phyloP scores from a whole-genome alignment of 306 rosid species.

The Comarum palustre region DNA sequence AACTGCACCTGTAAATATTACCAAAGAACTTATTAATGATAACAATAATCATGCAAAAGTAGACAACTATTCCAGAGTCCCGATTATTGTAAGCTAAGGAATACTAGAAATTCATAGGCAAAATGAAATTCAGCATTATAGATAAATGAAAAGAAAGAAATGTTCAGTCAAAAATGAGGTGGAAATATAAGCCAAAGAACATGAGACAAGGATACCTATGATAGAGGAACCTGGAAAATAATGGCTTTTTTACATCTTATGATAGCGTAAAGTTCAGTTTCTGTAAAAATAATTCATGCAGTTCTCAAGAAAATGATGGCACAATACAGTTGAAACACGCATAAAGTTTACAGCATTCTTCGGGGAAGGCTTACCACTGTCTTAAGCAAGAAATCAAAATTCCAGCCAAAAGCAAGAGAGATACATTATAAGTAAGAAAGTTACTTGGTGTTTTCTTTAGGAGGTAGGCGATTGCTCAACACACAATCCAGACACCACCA shows the following conservation, averaged over 20 bases:
- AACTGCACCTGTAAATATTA: slow-evolving; percentile 72
- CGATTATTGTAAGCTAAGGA: not conserved
- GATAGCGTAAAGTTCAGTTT: not conserved
- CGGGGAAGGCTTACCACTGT: not conserved
- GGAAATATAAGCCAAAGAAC: slow-evolving; percentile 5
- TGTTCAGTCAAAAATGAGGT: slow-evolving; percentile 1
- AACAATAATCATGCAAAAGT: not conserved
- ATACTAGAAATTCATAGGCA: not conserved
- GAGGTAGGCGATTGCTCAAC: slow-evolving; percentile 79
- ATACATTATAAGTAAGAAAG: slow-evolving; percentile 23
- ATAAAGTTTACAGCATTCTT: not conserved
- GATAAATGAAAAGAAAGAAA: not conserved
- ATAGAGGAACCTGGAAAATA: not conserved
- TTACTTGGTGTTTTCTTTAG: slow-evolving; percentile 96
- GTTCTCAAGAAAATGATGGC: not conserved
- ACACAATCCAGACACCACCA: slow-evolving; percentile 93
- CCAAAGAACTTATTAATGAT: slow-evolving; percentile 1
- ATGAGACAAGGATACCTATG: not conserved
- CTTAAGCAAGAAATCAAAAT: not conserved
- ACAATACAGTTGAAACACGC: not conserved
- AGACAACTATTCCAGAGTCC: not conserved
- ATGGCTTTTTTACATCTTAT: not conserved
- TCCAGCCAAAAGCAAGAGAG: slow-evolving; percentile 12
- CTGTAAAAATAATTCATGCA: not conserved
- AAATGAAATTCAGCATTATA: not conserved